A percentile compares a stretch with the other conserved stretches of the same genome.
These are phyloP conservation scores for Lactifluus rugatus DNA, from an alignment of 768 basidiomycete species.

Conservation along the genomic window DNA sequence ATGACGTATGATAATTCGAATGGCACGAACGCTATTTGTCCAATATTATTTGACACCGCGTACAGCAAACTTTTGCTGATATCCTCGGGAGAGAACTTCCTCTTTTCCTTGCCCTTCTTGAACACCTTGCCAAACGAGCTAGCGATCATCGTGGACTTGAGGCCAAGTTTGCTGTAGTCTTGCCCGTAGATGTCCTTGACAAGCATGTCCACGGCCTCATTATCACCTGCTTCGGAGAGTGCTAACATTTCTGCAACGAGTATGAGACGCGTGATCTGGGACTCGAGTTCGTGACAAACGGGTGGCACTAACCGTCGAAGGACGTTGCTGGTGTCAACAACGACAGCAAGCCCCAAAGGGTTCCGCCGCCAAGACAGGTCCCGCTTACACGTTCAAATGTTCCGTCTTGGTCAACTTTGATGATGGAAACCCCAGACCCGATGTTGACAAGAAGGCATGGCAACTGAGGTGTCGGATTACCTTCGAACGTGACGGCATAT, in stretches of 20 bases:
- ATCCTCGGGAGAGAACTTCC: conserved; percentile 79
- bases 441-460: conserved; percentile 98
- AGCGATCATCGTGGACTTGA: conserved; percentile 97
- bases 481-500: conserved; percentile 83
- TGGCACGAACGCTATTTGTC: conserved; percentile 90
- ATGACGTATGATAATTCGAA: not conserved
- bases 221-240: conserved; percentile 89
- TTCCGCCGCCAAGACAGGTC: conserved; percentile 94
- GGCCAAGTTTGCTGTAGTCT: conserved; percentile 88
- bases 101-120: conserved; percentile 73
- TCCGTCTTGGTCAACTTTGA: conserved; percentile 94
- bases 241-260: conserved; percentile 78
- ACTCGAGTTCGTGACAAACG: not conserved
- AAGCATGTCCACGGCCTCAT: conserved; percentile 92
- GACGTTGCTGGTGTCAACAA: conserved; percentile 88
- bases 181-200: conserved; percentile 99
- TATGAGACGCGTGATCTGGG: conserved; percentile 11
- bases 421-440: conserved; percentile 93
- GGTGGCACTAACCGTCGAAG: conserved; percentile 81
- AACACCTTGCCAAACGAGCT: conserved; percentile 99
- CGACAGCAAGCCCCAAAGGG: conserved; percentile 92
- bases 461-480: conserved; percentile 73
- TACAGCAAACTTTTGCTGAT: conserved; percentile 92
- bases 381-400: conserved; percentile 94
- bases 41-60: conserved; percentile 97